These are phyloP conservation scores for Parastagonospora avenae DNA, from an alignment of 2,329 filamentous ascomycete genomes.

Conservation along the genomic window DNA sequence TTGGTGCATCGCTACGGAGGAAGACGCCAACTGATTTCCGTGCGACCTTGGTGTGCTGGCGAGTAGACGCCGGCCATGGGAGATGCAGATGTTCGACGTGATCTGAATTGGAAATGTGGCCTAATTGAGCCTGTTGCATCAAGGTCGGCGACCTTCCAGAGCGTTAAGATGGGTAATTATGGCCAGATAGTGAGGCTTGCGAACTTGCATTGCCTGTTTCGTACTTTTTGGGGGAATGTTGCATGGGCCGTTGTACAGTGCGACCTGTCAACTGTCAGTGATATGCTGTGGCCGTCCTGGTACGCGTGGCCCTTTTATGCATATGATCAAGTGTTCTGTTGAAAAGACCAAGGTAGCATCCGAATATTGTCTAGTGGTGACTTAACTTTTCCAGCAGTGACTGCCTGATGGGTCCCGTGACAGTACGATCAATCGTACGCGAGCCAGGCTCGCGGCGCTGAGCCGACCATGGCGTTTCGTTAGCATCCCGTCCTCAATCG, in stretches of 20 bases:
- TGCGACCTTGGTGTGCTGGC: neutral
- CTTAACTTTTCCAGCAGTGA: neutral
- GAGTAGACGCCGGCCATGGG: no score
- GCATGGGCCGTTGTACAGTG: constrained; percentile 20
- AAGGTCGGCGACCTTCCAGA: no score
- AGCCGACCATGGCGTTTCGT: no score
- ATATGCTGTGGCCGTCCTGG: constrained; percentile 11
- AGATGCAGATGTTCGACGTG: no score
- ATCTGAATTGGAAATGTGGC: no score
- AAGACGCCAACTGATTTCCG: neutral
- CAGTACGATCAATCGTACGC: no score
- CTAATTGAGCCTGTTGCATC: no score
- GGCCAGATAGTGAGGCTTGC: constrained; percentile 3
- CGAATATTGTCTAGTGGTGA: neutral
- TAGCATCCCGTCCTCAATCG: no score
- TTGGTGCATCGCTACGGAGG: neutral
- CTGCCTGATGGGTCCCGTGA: no score
- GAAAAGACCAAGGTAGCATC: neutral
- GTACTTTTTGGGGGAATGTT: constrained; percentile 2
- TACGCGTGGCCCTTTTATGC: neutral
- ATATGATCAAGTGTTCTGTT: neutral
- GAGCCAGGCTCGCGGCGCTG: no score
- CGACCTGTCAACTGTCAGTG: constrained; percentile 34
- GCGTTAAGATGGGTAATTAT: neutral
- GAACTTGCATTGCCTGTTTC: neutral